These are phyloP conservation scores for Calonectria naviculata DNA, from an alignment of 2,329 filamentous ascomycete genomes.

Conservation along the genomic window DNA sequence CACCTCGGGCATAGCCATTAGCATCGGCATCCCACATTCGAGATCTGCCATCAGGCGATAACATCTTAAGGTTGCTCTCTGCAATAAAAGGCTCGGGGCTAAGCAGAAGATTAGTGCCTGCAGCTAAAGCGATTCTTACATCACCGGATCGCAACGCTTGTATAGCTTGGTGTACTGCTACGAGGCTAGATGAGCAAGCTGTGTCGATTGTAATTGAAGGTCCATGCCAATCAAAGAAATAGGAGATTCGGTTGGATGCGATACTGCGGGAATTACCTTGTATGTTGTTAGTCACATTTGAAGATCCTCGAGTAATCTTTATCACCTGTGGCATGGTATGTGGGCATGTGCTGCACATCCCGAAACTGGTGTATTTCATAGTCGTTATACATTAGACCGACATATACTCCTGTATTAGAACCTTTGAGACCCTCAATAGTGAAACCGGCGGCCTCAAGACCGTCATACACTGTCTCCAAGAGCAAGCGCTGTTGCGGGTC, in stretches of 20 bases:
- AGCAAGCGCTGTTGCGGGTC: constrained; percentile 43
- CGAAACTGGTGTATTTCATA: background rate
- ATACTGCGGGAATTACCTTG: constrained; percentile 47
- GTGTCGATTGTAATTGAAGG: constrained; percentile 62
- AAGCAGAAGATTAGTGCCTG: background rate
- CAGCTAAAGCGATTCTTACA: background rate
- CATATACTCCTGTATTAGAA: background rate
- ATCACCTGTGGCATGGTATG: background rate
- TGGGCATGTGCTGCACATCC: background rate
- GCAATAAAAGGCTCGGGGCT: background rate
- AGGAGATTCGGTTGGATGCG: constrained; percentile 62
- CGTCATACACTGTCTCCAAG: constrained; percentile 40
- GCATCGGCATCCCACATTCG: background rate
- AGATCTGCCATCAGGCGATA: background rate
- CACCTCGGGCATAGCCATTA: background rate
- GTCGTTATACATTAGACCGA: background rate
- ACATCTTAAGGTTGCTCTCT: background rate
- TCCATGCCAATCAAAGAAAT: constrained; percentile 63
- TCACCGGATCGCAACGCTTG: background rate
- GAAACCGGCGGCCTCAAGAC: constrained; percentile 32
- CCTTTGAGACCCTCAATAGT: background rate
- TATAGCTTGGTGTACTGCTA: constrained; percentile 56
- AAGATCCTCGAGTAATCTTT: background rate
- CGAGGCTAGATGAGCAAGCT: constrained; percentile 60
- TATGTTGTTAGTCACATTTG: background rate